These are phyloP conservation scores for Golubevia pallescens DNA, from an alignment of 1,284 basidiomycete species.

Conservation along the genomic window DNA sequence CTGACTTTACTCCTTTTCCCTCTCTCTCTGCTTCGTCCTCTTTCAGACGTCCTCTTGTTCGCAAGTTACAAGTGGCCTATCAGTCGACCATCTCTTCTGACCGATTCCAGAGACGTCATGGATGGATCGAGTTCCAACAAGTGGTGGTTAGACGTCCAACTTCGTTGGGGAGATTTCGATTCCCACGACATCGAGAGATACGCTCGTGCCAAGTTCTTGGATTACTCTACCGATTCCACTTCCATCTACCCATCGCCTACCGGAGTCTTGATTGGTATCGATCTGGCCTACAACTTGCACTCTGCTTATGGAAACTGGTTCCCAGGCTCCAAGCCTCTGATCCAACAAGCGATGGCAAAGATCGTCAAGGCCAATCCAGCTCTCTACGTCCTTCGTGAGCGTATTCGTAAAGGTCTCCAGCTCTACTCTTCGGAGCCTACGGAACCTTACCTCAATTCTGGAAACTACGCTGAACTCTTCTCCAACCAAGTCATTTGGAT, in stretches of 20 bases:
- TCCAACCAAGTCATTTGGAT: conserved; percentile 64
- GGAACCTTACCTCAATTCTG: conserved; percentile 64
- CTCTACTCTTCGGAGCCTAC: conserved; percentile 64
- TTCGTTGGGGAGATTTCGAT: conserved; percentile 64
- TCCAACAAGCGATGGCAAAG: conserved; percentile 64
- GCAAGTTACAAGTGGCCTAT: conserved; percentile 64
- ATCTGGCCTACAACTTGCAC: conserved; percentile 63
- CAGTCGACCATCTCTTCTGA: conserved; percentile 56
- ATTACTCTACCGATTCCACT: conserved; percentile 61
- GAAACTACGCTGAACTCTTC: conserved; percentile 64
- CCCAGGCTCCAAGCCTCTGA: conserved; percentile 61
- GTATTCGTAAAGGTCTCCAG: conserved; percentile 61
- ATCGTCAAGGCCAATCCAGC: conserved; percentile 65
- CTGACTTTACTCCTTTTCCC: neutral
- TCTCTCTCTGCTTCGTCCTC: neutral
- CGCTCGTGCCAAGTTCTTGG: conserved; percentile 63
- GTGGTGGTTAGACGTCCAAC: conserved; percentile 65
- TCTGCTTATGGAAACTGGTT: conserved; percentile 64
- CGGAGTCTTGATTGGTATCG: conserved; percentile 58
- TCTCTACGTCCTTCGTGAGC: conserved; percentile 60
- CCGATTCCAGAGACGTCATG: conserved; percentile 60
- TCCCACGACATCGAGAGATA: conserved; percentile 64
- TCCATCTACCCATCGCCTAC: conserved; percentile 65
- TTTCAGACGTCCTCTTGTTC: conserved; percentile 52
- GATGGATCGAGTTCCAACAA: conserved; percentile 61